These are phyloP conservation scores for Cladosporium sphaerospermum DNA, from an alignment of 2,329 filamentous ascomycete genomes.

Conservation along the genomic window DNA sequence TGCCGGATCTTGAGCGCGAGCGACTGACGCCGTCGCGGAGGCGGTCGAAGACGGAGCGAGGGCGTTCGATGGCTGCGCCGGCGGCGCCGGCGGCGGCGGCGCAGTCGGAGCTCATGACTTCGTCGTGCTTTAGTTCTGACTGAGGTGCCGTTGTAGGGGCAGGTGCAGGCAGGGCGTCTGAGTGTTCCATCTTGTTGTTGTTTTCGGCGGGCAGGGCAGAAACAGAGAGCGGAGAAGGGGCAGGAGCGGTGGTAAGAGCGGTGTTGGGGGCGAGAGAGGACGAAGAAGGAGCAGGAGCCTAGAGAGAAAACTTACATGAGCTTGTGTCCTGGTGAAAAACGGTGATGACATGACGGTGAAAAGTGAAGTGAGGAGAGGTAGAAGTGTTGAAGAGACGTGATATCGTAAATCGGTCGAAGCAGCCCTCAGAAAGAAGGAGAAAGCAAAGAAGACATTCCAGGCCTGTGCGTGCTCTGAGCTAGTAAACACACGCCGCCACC, in stretches of 20 bases:
- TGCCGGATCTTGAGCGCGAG: not conserved
- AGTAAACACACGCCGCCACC: no score
- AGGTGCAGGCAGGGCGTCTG: not conserved
- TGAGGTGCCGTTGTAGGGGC: not conserved
- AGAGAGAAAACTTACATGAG: slow-evolving; percentile 23
- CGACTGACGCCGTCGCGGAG: not conserved
- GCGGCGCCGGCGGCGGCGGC: not conserved
- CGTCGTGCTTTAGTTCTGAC: not conserved
- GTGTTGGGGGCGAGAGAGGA: slow-evolving; percentile 3
- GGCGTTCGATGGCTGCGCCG: not conserved
- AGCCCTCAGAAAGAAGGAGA: slow-evolving; percentile 4
- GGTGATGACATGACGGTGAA: not conserved
- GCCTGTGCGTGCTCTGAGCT: no score
- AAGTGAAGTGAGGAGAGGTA: slow-evolving; percentile 3
- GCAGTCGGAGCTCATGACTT: not conserved
- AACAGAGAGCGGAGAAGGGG: not conserved
- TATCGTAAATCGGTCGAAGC: slow-evolving; percentile 13
- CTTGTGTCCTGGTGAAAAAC: slow-evolving; percentile 15
- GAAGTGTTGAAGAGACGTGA: slow-evolving; percentile 1
- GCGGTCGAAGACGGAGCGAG: slow-evolving; percentile 1
- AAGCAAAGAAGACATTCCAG: not conserved
- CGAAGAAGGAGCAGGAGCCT: slow-evolving; percentile 14
- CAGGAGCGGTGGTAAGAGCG: not conserved
- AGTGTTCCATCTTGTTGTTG: no score
- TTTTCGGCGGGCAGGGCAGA: no score